Conservation (phyloP, 495 filamentous ascomycete species). For the Saxophila tyrrhenica region DNA sequence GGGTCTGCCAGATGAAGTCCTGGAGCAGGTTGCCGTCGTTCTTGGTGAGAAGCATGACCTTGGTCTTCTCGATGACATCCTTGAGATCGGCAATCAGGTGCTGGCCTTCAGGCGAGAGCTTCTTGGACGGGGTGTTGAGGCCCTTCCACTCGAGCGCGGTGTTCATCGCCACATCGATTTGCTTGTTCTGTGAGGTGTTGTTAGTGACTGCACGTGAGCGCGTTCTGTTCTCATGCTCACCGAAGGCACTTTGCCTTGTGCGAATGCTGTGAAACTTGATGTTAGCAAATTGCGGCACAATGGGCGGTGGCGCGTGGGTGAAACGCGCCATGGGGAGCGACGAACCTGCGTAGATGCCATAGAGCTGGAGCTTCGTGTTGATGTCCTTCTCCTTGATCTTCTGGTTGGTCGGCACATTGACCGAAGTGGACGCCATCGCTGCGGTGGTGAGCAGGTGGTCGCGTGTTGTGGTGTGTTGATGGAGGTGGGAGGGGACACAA, state of each 20-base stretch:
- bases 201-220: not conserved
- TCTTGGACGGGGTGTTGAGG: conserved; percentile 57
- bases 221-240: conserved; percentile 37
- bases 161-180: conserved; percentile 91
- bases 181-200: conserved; percentile 52
- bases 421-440: conserved; percentile 8
- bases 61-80: conserved; percentile 78
- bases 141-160: conserved; percentile 58
- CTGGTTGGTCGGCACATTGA: conserved; percentile 34
- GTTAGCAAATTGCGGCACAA: conserved; percentile 10
- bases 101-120: conserved; percentile 73
- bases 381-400: conserved; percentile 49
- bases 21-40: conserved; percentile 90
- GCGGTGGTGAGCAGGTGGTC: not conserved
- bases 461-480: not conserved
- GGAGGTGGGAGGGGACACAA: not conserved
- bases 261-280: conserved; percentile 50
- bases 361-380: conserved; percentile 88
- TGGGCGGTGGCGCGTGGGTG: no score
- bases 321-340: conserved; percentile 4
- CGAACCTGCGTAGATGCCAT: conserved; percentile 73
- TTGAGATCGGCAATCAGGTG: conserved; percentile 64
- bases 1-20: conserved; percentile 91
- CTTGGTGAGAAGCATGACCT: conserved; percentile 80
- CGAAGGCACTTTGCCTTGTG: conserved; percentile 81